Evolutionary conservation across 345 rosid genomes (phyloP), one percentile per base, ranked within the genome.

Genomic region (Pistacia vera): DNA sequence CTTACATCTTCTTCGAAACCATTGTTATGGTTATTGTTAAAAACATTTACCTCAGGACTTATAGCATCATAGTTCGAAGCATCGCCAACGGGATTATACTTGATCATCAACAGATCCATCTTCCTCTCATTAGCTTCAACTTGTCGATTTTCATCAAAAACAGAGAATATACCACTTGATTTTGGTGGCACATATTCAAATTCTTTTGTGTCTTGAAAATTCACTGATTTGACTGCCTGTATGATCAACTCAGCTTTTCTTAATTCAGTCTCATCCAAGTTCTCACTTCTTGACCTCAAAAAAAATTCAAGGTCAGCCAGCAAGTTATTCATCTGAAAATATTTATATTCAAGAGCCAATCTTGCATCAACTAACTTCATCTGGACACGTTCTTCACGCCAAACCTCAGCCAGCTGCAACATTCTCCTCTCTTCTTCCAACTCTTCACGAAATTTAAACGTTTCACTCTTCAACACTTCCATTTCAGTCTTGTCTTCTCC

Each of bases 301-400:
- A 88, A 79, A 60, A 65, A 63, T 77, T 85, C 88, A 65, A 88
- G 79, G 58, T 83, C 79, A 10, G 76, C 67, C 6, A 88, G 77
- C 58, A 86, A 75, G 78, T 75, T 75, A 77, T 76, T 83, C 87
- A 88, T 83, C 78, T 77, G 77, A 60, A 78, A 75, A 67, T 81
- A 82, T 75, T 78, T 86, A 30, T 77, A 60, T 73, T 86, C 88
- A 54, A 88, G 81, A 48, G 86, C 85, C 69, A 86, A 75, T 61
- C 80, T 80, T 35, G 81, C 81, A 61, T 83, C 86, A 54, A 55
- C n/a, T 66, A 79, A 55, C 74, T 79, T 80, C 88, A 83, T 85
- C 16, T 81, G 87, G 30, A 83, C 85, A 49, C 87, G 80, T 72
- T 83, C 90, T 78, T 87, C 88, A 0, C 83, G 85, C 90, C 84